phyloP scores from a whole-genome alignment of 345 rosid species.

The Erysimum cheiranthoides region DNA sequence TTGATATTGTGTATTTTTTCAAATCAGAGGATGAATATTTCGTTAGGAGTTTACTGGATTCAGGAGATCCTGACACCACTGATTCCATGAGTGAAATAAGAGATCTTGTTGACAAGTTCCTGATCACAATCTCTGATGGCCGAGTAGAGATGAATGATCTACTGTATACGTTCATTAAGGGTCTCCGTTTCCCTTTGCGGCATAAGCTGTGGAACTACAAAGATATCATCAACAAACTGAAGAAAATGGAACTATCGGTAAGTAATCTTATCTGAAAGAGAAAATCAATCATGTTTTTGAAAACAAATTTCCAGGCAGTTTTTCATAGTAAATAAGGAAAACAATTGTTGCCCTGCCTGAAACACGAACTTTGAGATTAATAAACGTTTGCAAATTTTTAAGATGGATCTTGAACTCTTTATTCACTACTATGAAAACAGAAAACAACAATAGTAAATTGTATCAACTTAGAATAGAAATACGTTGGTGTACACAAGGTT shows the following conservation, averaged over 20 bases:
- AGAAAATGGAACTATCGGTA: not conserved
- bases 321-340: not conserved
- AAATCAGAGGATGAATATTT: not conserved
- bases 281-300: not conserved
- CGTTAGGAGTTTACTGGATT: slow-evolving; percentile 17
- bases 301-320: not conserved
- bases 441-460: too few relatives aligned
- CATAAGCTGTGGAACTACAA: not conserved
- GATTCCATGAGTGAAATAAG: not conserved
- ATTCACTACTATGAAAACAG: too few relatives aligned
- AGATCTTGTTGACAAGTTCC: slow-evolving; percentile 29
- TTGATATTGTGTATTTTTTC: slow-evolving; percentile 46
- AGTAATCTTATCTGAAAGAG: not conserved
- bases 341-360: not conserved
- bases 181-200: not conserved
- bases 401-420: too few relatives aligned
- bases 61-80: not conserved
- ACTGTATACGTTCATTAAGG: slow-evolving; percentile 15
- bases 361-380: not conserved
- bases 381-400: too few relatives aligned
- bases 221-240: not conserved
- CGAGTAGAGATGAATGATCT: slow-evolving; percentile 34
- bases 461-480: not conserved
- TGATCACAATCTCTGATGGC: slow-evolving; percentile 3
- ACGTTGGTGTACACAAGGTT: not conserved